Conservation (phyloP, 2,329 filamentous ascomycete genomes). For the Fusarium sp. region DNA sequence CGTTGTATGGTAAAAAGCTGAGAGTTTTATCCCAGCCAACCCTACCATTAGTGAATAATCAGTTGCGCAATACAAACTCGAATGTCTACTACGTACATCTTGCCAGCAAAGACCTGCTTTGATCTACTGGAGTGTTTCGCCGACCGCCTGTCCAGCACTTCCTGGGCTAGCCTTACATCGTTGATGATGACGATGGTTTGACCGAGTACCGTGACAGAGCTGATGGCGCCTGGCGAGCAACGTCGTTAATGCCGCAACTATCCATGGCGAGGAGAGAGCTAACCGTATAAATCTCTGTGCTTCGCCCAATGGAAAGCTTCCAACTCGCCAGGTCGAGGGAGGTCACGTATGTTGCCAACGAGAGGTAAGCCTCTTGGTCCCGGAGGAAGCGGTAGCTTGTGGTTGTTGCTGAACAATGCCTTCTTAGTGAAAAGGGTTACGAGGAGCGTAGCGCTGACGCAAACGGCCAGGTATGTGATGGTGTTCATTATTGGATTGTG, state of each 20-base stretch:
- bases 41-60: background rate
- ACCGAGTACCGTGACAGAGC: constrained; percentile 53
- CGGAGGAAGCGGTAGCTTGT: constrained; percentile 9
- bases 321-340: constrained; percentile 16
- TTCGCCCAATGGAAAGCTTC: constrained; percentile 34
- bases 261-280: fast-evolving
- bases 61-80: too few relatives aligned
- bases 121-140: constrained; percentile 27
- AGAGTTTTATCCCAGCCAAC: constrained; percentile 49
- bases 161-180: constrained; percentile 49
- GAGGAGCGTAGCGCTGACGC: fast-evolving
- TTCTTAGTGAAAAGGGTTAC: background rate
- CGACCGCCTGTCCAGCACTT: constrained; percentile 49
- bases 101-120: constrained; percentile 24
- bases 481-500: background rate
- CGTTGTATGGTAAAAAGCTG: constrained; percentile 51
- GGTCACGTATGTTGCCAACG: constrained; percentile 24
- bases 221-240: constrained; percentile 55
- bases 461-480: fast-evolving
- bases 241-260: fast-evolving
- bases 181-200: constrained; percentile 56
- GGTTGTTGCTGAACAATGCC: fast-evolving
- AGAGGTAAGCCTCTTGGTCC: constrained; percentile 31
- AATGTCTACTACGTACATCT: constrained; percentile 15
- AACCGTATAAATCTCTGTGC: constrained; percentile 24